phyloP scores from a whole-genome alignment of 331 rosid genomes.

The Quercus lobata region DNA sequence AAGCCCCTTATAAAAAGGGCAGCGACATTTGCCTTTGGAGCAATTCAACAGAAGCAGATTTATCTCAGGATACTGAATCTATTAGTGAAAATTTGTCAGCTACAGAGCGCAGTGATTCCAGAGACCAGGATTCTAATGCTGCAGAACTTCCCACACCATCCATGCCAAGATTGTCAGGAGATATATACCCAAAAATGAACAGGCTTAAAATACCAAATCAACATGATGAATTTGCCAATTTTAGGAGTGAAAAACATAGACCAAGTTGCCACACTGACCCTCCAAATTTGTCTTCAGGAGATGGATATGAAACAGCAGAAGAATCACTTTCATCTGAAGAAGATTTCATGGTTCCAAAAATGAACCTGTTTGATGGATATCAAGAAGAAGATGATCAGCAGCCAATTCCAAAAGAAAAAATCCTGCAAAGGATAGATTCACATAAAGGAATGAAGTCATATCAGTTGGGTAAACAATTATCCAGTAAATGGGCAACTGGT shows the following conservation, averaged over 20 bases:
- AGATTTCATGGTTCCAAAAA: slow-evolving; percentile 65
- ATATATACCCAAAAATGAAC: slow-evolving; percentile 40
- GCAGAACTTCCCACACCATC: slow-evolving; percentile 20
- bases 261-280: slow-evolving; percentile 10
- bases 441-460: slow-evolving; percentile 73
- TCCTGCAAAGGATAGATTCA: slow-evolving; percentile 59
- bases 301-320: slow-evolving; percentile 75
- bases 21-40: slow-evolving; percentile 1
- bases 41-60: slow-evolving; percentile 22
- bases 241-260: slow-evolving; percentile 20
- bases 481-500: slow-evolving; percentile 79
- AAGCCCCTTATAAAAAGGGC: slow-evolving; percentile 16
- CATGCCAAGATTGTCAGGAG: slow-evolving; percentile 40
- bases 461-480: slow-evolving; percentile 59
- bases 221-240: slow-evolving; percentile 13
- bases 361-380: slow-evolving; percentile 55
- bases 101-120: slow-evolving; percentile 22
- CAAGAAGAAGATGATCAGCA: slow-evolving; percentile 26
- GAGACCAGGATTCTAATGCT: slow-evolving; percentile 25
- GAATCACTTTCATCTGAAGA: slow-evolving; percentile 58
- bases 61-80: slow-evolving; percentile 1
- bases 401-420: slow-evolving; percentile 59
- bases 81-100: background rate
- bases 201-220: slow-evolving; percentile 62
- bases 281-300: slow-evolving; percentile 21